Evolutionary conservation across 2,329 filamentous ascomycete genomes (phyloP).

Genomic region (Emmonsiellopsis sp.): DNA sequence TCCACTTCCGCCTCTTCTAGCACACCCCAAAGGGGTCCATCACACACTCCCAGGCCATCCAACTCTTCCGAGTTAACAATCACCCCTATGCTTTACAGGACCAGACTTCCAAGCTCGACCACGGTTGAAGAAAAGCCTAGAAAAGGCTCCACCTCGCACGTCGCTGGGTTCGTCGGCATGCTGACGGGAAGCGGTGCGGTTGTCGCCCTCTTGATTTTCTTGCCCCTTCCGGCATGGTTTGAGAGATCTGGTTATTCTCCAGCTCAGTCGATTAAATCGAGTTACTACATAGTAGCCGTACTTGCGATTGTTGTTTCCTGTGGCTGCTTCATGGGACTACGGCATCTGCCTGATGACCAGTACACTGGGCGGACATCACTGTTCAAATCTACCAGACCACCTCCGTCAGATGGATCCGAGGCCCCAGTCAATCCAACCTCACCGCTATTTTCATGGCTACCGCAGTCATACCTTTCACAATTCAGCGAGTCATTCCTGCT

Average conservation of each 20-base stretch:
- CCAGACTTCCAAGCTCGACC: conserved; percentile 7
- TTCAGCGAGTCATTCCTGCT: conserved; percentile 56
- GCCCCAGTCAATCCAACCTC: not conserved
- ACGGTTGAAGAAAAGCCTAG: conserved; percentile 7
- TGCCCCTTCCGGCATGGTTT: conserved; percentile 79
- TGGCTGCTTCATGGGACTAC: conserved; percentile 71
- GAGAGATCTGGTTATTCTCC: conserved; percentile 62
- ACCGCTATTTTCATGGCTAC: not conserved
- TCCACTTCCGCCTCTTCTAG: not conserved
- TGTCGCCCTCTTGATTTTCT: conserved; percentile 68
- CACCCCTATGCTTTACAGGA: conserved; percentile 40
- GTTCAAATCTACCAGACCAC: conserved; percentile 10
- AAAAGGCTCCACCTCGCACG: conserved; percentile 40
- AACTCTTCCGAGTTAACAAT: conserved; percentile 52
- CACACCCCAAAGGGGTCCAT: not conserved
- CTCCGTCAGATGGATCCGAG: not conserved
- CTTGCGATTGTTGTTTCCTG: conserved; percentile 64
- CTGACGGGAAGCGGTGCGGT: conserved; percentile 90
- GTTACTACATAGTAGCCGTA: conserved; percentile 75
- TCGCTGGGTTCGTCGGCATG: conserved; percentile 84
- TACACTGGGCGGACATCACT: conserved; percentile 61
- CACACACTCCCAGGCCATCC: conserved; percentile 36
- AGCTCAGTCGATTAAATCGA: conserved; percentile 64
- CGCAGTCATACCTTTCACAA: conserved; percentile 39
- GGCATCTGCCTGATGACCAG: conserved; percentile 59